phyloP scores from a whole-genome alignment of 805 yeast genomes.

The Candida ortonii region DNA sequence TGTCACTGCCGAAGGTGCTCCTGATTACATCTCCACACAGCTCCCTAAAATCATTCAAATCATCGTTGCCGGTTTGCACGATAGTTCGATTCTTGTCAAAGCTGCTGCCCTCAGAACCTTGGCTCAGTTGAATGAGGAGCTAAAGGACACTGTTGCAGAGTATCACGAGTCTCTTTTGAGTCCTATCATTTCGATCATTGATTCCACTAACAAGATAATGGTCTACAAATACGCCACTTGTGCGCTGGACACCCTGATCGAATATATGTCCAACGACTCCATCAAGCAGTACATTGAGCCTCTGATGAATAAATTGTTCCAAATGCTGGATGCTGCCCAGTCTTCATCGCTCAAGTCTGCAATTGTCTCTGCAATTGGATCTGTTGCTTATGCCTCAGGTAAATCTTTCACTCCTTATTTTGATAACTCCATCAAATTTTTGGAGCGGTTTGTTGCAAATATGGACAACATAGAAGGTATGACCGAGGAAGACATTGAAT shows the following conservation, averaged over 20 bases:
- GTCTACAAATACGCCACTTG: conserved; percentile 88
- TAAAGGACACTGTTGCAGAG: conserved; percentile 81
- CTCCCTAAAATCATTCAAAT: conserved; percentile 70
- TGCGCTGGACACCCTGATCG: conserved; percentile 89
- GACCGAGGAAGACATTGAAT: conserved; percentile 85
- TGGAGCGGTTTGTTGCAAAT: conserved; percentile 78
- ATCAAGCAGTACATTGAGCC: conserved; percentile 78
- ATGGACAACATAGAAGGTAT: conserved; percentile 67
- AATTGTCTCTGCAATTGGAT: conserved; percentile 92
- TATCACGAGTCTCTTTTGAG: conserved; percentile 83
- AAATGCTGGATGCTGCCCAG: conserved; percentile 73
- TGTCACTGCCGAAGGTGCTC: conserved; percentile 87
- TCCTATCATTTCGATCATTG: conserved; percentile 80
- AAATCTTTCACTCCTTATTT: conserved; percentile 83
- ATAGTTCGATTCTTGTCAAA: conserved; percentile 68
- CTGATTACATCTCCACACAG: conserved; percentile 82
- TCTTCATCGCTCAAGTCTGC: conserved; percentile 73
- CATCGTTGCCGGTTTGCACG: conserved; percentile 73
- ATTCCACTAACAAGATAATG: conserved; percentile 75
- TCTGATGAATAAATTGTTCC: conserved; percentile 83
- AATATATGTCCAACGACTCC: conserved; percentile 85
- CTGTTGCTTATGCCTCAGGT: conserved; percentile 95
- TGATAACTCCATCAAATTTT: conserved; percentile 69
- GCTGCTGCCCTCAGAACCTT: conserved; percentile 84
- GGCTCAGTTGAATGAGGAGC: conserved; percentile 72